Evolutionary conservation across 1,139 yeast species (phyloP), one percentile per base, ranked within the genome.

Genomic region (Taphrina populina): DNA sequence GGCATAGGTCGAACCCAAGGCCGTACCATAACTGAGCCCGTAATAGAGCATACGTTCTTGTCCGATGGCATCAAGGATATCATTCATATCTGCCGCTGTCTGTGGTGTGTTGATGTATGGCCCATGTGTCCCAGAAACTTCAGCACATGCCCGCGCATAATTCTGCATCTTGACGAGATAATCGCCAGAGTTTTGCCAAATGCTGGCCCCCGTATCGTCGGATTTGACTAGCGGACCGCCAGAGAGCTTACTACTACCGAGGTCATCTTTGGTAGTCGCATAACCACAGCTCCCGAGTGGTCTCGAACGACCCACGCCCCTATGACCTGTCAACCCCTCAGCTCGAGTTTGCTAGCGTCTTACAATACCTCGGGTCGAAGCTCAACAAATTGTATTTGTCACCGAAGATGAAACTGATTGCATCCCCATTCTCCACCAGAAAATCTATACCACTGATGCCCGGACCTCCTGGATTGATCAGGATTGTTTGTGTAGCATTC

Each of bases 321-420:
- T 37, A 21, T 2, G 13, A 20, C n/a, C n/a, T 17, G 13, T n/a
- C n/a, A n/a, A n/a, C n/a, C n/a, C n/a, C n/a, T n/a, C n/a, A n/a
- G n/a, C n/a, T n/a, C n/a, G n/a, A n/a, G n/a, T n/a, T n/a, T n/a
- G n/a, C n/a, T n/a, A n/a, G n/a, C n/a, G n/a, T n/a, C n/a, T n/a
- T n/a, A n/a, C n/a, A n/a, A 23, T 23, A 37, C 43, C 43, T 35
- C 17, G 47, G 47, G 32, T 43, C 47, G 33, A 43, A 43, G 2
- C 33, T 34, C 7, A 40, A 34, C 6, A 40, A 27, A 27, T 13
- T 40, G 13, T 26, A 27, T 6, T 23, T 4, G 13, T 40, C 45
- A 6, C 32, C 32, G 10, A 40, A 13, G 13, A 40, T 24, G 34
- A 40, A 8, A 15, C 23, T 40, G n/a, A 40, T 5, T 20, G 24